A percentile compares a stretch with the other conserved stretches of the same genome.
Conservation (phyloP, 1,284 basidiomycete species). For the Moniliophthora roreri region DNA sequence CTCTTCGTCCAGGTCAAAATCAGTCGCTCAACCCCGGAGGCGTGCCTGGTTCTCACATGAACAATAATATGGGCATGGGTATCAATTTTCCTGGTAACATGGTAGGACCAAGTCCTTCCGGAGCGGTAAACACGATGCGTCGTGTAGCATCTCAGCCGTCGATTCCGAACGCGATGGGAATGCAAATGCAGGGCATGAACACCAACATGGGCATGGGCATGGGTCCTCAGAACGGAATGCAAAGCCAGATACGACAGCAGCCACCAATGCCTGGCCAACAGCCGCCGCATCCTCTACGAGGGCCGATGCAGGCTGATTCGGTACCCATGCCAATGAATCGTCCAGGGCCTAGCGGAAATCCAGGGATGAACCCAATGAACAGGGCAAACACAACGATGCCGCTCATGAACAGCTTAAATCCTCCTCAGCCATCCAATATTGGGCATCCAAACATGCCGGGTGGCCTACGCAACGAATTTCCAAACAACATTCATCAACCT, state of each 20-base stretch:
- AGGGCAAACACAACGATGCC: conserved; percentile 36
- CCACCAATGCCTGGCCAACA: background rate
- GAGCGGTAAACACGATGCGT: conserved; percentile 36
- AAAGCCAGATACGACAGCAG: background rate
- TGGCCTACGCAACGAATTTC: conserved; percentile 36
- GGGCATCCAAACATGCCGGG: conserved; percentile 38
- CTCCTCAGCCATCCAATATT: conserved; percentile 40
- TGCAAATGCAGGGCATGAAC: conserved; percentile 16
- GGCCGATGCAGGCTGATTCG: conserved; percentile 1
- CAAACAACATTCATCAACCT: conserved; percentile 35
- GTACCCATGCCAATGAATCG: conserved; percentile 5
- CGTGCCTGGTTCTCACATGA: conserved; percentile 33
- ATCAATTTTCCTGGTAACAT: background rate
- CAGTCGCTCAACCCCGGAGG: conserved; percentile 37
- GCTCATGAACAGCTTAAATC: conserved; percentile 51
- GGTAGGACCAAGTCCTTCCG: too few species aligned
- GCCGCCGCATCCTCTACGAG: background rate
- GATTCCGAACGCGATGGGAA: conserved; percentile 26
- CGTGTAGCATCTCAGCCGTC: conserved; percentile 52
- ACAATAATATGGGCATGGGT: conserved; percentile 19
- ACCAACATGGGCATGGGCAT: conserved; percentile 28
- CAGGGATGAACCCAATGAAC: conserved; percentile 26
- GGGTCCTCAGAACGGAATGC: background rate
- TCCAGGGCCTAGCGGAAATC: conserved; percentile 24
- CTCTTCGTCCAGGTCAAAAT: conserved; percentile 33